A percentile compares a stretch with the other conserved stretches of the same genome.
phyloP scores from a whole-genome alignment of 345 rosid genomes.

The Garcia nutans region DNA sequence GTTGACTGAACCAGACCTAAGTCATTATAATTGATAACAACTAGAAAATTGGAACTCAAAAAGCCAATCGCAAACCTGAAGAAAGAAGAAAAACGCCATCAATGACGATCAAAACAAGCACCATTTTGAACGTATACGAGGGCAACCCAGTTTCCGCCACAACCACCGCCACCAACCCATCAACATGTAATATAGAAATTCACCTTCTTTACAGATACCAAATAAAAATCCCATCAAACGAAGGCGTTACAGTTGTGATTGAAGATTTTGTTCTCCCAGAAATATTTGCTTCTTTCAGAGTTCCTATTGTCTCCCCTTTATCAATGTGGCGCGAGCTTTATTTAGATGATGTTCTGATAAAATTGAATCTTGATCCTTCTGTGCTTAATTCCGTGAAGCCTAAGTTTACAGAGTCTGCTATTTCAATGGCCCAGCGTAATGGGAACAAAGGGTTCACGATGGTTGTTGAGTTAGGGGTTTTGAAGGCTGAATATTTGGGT shows the following conservation, averaged over 20 bases:
- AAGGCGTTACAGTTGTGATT: not conserved
- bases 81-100: not conserved
- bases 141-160: not conserved
- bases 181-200: conserved; percentile 3
- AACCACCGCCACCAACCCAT: not conserved
- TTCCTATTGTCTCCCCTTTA: conserved; percentile 10
- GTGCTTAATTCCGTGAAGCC: not conserved
- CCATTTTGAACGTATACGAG: not conserved
- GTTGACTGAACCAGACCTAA: too few species aligned
- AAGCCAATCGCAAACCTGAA: not conserved
- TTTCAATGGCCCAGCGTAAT: not conserved
- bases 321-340: conserved; percentile 17
- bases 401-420: conserved; percentile 1
- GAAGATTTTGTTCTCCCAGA: conserved; percentile 17
- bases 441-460: conserved; percentile 5
- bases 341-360: not conserved
- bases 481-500: not conserved
- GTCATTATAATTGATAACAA: too few species aligned
- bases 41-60: too few species aligned
- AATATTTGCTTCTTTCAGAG: not conserved
- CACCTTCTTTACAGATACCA: conserved; percentile 14
- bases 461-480: not conserved
- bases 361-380: conserved; percentile 1
- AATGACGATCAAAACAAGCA: not conserved
- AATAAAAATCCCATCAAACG: conserved; percentile 9